Base-by-base conservation (phyloP, 495 filamentous ascomycete genomes). In the Sordaria brevicollis region DNA sequence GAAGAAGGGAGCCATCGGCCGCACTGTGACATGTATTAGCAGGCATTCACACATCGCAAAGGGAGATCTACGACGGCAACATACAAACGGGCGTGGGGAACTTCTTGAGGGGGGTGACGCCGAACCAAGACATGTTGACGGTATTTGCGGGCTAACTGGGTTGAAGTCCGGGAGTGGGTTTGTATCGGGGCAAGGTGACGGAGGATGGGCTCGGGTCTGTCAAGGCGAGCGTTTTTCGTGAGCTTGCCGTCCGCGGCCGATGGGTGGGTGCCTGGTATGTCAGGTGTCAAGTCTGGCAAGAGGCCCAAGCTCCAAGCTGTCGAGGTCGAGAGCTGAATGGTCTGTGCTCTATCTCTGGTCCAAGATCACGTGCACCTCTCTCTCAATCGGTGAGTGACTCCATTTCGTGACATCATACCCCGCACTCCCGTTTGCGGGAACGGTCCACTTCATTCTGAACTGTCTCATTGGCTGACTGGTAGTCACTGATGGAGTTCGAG, bases 1-100 rank as follows among this genome's bases (percentile, higher is more conserved):
- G 86, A 90, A 96, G 89, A 97, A 98, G 68, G 94, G 94, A 77
- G 86, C 89, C 88, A 96, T 87, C 73, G 94, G 93, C 84, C 86
- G 83, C 83, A 91, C 94, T 98, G 80, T 83, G 37, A 43, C 69
- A 72, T 74, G 75, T 65, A 79, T 67, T 69, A 69, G 72, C 68
- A 75, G 71, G 71, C 69, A 67, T 67, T 73, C 71, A 65, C 67
- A 75, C 65, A 34, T 71, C 35, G 34, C 3, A 54, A 65, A 31
- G 65, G 66, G 41, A 65, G 67, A 78, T 76, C 79, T 74, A 76
- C 11, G 49, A 33, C 49, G 25, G 49, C 25, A 62, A 89, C 93
- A 72, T 90, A 97, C 94, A 86, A 76, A 97, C 80, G 62, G 92
- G 91, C 73, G 89, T 87, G 75, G 91, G 91, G 85, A 94, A 98